A percentile compares a stretch with the other conserved stretches of the same genome.
Evolutionary conservation across 176 grass and related monocot genomes (phyloP).

Genomic region (Rhynchospora pubera): DNA sequence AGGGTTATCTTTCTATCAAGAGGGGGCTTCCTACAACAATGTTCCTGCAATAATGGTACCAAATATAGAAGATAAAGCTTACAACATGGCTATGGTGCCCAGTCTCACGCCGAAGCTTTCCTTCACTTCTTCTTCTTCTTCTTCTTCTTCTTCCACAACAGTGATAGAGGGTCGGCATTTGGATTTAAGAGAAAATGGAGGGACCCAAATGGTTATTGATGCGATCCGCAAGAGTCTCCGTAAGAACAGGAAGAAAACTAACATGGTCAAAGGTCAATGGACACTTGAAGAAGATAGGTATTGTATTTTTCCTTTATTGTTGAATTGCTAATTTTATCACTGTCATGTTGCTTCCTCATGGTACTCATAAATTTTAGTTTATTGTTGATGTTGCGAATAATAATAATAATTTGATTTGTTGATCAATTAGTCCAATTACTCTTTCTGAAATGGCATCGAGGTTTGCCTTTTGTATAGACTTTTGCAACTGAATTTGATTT

Average conservation of each 20-base stretch:
- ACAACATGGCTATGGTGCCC: slow-evolving; percentile 18
- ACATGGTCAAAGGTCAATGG: slow-evolving; percentile 90
- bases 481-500: background rate
- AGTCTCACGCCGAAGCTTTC: background rate
- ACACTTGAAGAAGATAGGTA: slow-evolving; percentile 80
- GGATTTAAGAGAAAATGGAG: slow-evolving; percentile 2
- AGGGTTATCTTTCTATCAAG: slow-evolving; percentile 10
- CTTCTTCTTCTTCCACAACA: slow-evolving; percentile 5
- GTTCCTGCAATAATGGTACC: background rate
- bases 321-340: background rate
- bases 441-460: background rate
- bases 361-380: background rate
- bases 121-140: slow-evolving; percentile 8
- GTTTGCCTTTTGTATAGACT: background rate
- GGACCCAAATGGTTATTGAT: background rate
- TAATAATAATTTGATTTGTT: background rate
- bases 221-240: background rate
- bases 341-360: background rate
- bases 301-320: background rate
- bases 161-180: background rate
- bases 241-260: slow-evolving; percentile 44
- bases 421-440: background rate
- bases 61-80: background rate
- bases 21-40: slow-evolving; percentile 17
- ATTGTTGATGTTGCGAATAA: too few relatives aligned